These are phyloP conservation scores for Camellia sinensis DNA, from an alignment of 148 eudicot species.

Conservation along the genomic window DNA sequence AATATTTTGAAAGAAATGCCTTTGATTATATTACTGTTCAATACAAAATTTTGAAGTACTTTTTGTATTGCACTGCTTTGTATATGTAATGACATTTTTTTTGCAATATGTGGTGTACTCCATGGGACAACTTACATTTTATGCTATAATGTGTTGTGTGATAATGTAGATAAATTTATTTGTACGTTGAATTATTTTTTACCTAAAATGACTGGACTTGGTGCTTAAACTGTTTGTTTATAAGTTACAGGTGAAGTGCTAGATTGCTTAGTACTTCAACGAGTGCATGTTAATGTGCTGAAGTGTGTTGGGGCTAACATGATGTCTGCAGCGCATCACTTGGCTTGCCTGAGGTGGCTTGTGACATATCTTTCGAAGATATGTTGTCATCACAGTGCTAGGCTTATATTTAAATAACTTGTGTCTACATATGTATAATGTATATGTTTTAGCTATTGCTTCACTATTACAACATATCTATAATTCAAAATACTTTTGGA, in stretches of 20 bases:
- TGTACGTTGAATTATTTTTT: not conserved
- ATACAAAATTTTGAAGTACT: not conserved
- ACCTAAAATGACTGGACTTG: not conserved
- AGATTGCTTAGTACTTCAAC: not conserved
- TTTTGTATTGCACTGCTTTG: not conserved
- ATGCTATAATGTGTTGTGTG: not conserved
- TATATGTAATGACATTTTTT: not conserved
- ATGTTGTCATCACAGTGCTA: not conserved
- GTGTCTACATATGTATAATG: no score
- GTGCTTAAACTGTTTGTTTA: not conserved
- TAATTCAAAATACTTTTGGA: no score
- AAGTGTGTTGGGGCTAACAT: not conserved
- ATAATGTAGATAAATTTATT: no score
- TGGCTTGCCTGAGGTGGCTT: not conserved
- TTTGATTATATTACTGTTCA: not conserved
- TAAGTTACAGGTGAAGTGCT: not conserved
- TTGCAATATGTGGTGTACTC: not conserved
- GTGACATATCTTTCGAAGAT: no score
- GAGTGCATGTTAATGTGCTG: not conserved
- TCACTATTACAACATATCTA: no score
- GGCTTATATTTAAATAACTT: not conserved
- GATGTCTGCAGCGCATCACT: not conserved
- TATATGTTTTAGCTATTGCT: no score
- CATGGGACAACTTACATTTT: not conserved
- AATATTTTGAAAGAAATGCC: not conserved